phyloP scores from a whole-genome alignment of 495 filamentous ascomycete genomes.

The Trichoderma erinaceum region DNA sequence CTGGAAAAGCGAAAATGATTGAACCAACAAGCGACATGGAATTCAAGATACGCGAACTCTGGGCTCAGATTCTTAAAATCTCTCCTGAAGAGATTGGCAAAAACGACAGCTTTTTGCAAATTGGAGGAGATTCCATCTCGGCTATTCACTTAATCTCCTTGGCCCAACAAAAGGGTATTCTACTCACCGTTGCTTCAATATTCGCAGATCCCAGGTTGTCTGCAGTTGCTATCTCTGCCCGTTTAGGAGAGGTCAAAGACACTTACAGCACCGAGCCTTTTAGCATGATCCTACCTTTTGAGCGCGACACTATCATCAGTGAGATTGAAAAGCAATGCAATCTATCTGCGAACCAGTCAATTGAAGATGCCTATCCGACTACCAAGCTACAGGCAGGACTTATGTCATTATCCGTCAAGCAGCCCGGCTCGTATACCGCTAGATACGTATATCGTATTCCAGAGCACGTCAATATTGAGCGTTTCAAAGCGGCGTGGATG shows the following conservation, averaged over 20 bases:
- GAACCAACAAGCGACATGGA: slow-evolving; percentile 16
- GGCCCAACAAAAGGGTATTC: slow-evolving; percentile 37
- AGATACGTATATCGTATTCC: slow-evolving; percentile 24
- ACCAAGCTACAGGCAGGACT: slow-evolving; percentile 54
- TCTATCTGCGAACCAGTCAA: neutral
- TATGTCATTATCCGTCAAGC: slow-evolving; percentile 7
- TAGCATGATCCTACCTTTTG: neutral
- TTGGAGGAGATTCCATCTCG: slow-evolving; percentile 41
- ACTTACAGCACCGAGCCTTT: neutral
- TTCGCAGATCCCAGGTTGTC: slow-evolving; percentile 3
- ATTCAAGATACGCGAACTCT: slow-evolving; percentile 20
- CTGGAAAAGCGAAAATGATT: slow-evolving; percentile 21
- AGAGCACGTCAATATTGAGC: slow-evolving; percentile 31
- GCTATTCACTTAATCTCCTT: slow-evolving; percentile 33
- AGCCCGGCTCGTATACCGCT: slow-evolving; percentile 40
- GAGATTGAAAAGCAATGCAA: slow-evolving; percentile 11
- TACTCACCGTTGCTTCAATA: slow-evolving; percentile 27
- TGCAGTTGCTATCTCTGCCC: neutral
- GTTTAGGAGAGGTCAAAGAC: neutral
- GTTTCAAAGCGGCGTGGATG: slow-evolving; percentile 46
- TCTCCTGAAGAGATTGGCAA: slow-evolving; percentile 35
- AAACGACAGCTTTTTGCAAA: slow-evolving; percentile 36
- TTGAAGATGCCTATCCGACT: slow-evolving; percentile 47
- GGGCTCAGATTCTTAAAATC: slow-evolving; percentile 33
- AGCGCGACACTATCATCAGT: neutral